Evolutionary conservation across 1,284 basidiomycete species (phyloP).

Genomic region (Pascua sp.): DNA sequence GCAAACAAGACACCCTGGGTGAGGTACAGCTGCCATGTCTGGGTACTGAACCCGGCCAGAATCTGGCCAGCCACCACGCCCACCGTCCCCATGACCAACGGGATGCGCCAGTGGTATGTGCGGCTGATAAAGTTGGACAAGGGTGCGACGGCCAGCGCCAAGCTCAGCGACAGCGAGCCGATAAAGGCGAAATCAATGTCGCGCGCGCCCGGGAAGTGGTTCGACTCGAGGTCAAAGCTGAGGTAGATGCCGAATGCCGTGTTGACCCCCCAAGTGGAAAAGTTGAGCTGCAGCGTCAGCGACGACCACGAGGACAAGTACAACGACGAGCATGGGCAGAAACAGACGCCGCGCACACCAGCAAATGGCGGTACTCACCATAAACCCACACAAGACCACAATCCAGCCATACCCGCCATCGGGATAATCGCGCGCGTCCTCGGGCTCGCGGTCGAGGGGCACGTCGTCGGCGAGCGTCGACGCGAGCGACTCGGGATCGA

Average conservation of each 20-base stretch:
- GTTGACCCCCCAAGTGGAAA: slow-evolving; percentile 46
- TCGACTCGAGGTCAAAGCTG: slow-evolving; percentile 46
- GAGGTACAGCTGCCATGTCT: slow-evolving; percentile 30
- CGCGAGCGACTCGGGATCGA: no score
- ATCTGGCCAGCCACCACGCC: slow-evolving; percentile 33
- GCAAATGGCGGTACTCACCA: slow-evolving; percentile 5
- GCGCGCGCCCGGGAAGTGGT: slow-evolving; percentile 45
- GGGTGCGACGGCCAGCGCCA: slow-evolving; percentile 15
- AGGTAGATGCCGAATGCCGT: slow-evolving; percentile 51
- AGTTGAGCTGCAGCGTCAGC: slow-evolving; percentile 16
- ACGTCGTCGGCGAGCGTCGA: slow-evolving; percentile 1
- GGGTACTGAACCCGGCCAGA: slow-evolving; percentile 30
- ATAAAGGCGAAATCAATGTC: slow-evolving; percentile 27
- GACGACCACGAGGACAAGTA: no score
- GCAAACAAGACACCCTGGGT: slow-evolving; percentile 42
- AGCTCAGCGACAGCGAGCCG: slow-evolving; percentile 13
- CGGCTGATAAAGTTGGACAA: slow-evolving; percentile 11
- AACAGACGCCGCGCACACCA: neutral
- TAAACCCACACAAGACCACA: slow-evolving; percentile 27
- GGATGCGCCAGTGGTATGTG: slow-evolving; percentile 18
- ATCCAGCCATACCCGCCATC: slow-evolving; percentile 53
- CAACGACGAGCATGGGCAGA: no score
- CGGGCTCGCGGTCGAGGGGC: slow-evolving; percentile 11
- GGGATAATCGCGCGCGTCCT: slow-evolving; percentile 24
- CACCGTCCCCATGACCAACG: slow-evolving; percentile 17